A percentile compares a stretch with the other conserved stretches of the same genome.
These are phyloP conservation scores for Fusarium sp. DNA, from an alignment of 2,329 filamentous ascomycete genomes.

Conservation along the genomic window DNA sequence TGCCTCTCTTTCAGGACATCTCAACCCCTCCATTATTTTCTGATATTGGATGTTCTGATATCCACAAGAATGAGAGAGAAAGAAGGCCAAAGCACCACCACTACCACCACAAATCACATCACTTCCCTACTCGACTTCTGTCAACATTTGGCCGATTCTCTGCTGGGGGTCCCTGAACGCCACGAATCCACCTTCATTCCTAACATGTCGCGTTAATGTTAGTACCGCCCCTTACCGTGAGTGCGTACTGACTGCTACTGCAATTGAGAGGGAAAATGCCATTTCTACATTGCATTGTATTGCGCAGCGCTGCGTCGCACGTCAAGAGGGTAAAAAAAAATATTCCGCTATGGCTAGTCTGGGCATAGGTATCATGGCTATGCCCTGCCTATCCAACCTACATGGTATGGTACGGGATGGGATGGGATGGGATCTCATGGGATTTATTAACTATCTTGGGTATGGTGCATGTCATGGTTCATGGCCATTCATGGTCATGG, in stretches of 20 bases:
- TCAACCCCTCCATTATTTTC: background rate
- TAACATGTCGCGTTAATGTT: constrained; percentile 23
- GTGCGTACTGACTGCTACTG: background rate
- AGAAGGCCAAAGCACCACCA: background rate
- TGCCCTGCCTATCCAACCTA: background rate
- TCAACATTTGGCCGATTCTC: background rate
- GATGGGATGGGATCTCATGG: background rate
- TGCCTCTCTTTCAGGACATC: background rate
- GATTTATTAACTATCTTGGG: background rate
- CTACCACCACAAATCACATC: background rate
- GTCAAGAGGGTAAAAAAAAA: constrained; percentile 1
- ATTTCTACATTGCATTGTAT: background rate
- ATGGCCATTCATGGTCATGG: constrained; percentile 2
- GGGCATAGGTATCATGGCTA: background rate
- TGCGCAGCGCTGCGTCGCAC: constrained; percentile 1
- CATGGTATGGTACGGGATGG: background rate
- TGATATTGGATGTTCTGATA: background rate
- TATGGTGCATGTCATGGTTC: background rate
- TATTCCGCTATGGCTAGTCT: background rate
- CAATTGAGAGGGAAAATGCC: background rate
- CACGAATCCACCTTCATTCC: constrained; percentile 28
- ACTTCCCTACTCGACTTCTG: background rate
- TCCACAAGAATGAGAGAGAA: background rate
- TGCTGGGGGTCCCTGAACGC: constrained; percentile 17
- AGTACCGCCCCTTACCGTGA: constrained; percentile 5